Percentiles rank a stretch among this genome's conserved stretches.
Evolutionary conservation across 1,284 basidiomycete species (phyloP).

Genomic region (Ganoderma lucidum): DNA sequence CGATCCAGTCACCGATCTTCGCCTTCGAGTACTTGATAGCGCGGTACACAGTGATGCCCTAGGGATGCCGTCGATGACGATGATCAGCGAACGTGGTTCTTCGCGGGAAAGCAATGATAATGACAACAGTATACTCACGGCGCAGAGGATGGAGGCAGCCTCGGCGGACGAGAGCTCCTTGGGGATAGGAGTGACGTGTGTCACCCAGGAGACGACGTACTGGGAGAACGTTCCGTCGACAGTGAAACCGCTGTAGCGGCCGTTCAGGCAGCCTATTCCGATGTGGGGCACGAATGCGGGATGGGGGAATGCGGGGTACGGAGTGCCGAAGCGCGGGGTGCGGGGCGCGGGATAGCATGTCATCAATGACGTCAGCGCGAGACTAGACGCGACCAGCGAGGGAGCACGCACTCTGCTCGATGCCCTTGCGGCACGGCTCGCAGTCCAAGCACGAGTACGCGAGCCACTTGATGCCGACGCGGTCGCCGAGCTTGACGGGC

Average conservation of each 20-base stretch:
- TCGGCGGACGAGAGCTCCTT: slow-evolving; percentile 67
- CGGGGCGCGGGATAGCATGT: not conserved
- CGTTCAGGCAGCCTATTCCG: slow-evolving; percentile 64
- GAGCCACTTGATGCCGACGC: slow-evolving; percentile 89
- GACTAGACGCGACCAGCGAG: not conserved
- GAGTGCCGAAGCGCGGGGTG: too few species aligned
- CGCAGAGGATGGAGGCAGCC: slow-evolving; percentile 87
- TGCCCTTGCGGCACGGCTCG: slow-evolving; percentile 76
- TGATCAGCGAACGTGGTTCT: not conserved
- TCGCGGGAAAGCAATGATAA: not conserved
- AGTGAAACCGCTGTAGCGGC: slow-evolving; percentile 74
- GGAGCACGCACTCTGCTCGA: slow-evolving; percentile 67
- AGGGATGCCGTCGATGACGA: not conserved
- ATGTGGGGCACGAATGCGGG: not conserved
- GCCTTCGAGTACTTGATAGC: slow-evolving; percentile 81
- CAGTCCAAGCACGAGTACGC: slow-evolving; percentile 63
- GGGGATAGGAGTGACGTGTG: slow-evolving; percentile 78
- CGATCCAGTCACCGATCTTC: slow-evolving; percentile 84
- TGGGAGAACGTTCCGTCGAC: slow-evolving; percentile 88
- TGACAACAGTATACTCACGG: slow-evolving; percentile 52
- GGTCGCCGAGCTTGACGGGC: slow-evolving; percentile 76
- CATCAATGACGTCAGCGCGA: slow-evolving; percentile 32
- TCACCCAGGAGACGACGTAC: slow-evolving; percentile 60
- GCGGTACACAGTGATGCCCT: slow-evolving; percentile 85
- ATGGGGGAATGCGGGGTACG: too few species aligned